A percentile compares a stretch with the other conserved stretches of the same genome.
Evolutionary conservation across 2,329 filamentous ascomycete species (phyloP).

Genomic region (Microcera coccophila): DNA sequence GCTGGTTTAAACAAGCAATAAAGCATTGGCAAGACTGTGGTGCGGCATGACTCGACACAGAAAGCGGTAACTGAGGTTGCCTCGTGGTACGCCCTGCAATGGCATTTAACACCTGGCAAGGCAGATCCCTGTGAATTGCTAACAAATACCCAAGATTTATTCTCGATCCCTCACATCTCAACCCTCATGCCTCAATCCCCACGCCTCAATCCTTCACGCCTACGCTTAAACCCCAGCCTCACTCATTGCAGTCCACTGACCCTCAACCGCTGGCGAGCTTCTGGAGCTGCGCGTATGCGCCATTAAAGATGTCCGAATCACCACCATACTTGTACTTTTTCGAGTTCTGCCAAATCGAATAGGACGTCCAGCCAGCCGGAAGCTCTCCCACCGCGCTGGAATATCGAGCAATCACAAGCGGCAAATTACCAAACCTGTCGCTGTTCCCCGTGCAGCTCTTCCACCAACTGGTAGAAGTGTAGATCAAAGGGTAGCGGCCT

Average conservation of each 20-base stretch:
- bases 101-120: too few relatives aligned
- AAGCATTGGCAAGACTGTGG: too few relatives aligned
- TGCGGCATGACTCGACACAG: too few relatives aligned
- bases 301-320: conserved; percentile 21
- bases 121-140: too few relatives aligned
- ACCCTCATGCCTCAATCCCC: too few relatives aligned
- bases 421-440: conserved; percentile 43
- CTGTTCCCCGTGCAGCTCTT: conserved; percentile 48
- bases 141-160: too few relatives aligned
- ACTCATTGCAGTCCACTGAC: neutral
- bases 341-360: conserved; percentile 45
- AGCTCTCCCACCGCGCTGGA: conserved; percentile 39
- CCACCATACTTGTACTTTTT: conserved; percentile 17
- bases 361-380: conserved; percentile 49
- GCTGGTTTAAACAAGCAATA: too few relatives aligned
- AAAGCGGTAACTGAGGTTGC: neutral
- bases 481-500: conserved; percentile 49
- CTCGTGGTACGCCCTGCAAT: too few relatives aligned
- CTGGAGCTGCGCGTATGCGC: conserved; percentile 16
- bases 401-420: conserved; percentile 47
- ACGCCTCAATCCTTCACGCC: too few relatives aligned
- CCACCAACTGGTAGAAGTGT: conserved; percentile 54
- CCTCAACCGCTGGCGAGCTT: conserved; percentile 14
- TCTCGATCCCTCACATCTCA: too few relatives aligned
- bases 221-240: too few relatives aligned